Evolutionary conservation across 2,329 filamentous ascomycete species (phyloP).

Genomic region (Lomentospora prolificans): DNA sequence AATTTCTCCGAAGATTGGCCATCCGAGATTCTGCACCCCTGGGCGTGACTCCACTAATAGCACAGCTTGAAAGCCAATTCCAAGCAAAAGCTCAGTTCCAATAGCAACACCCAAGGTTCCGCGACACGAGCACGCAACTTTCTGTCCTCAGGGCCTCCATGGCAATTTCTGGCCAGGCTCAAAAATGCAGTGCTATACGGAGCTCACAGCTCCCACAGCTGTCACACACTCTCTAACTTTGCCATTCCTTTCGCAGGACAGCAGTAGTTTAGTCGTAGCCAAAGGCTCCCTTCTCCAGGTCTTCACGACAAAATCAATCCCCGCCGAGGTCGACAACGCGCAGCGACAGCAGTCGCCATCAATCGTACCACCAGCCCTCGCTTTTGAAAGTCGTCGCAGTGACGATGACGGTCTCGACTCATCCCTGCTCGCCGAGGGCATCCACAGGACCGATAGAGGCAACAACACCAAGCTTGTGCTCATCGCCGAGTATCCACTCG

Average conservation of each 20-base stretch:
- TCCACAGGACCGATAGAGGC: constrained; percentile 52
- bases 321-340: constrained; percentile 48
- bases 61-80: background rate
- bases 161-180: background rate
- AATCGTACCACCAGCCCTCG: constrained; percentile 17
- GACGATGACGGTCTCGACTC: constrained; percentile 56
- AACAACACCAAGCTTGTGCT: constrained; percentile 72
- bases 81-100: background rate
- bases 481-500: constrained; percentile 71
- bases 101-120: background rate
- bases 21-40: background rate
- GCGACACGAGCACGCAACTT: background rate
- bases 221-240: constrained; percentile 80
- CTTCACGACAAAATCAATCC: constrained; percentile 62
- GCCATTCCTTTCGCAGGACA: constrained; percentile 64
- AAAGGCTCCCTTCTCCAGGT: constrained; percentile 90
- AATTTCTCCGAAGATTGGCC: background rate
- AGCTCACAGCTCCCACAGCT: constrained; percentile 87
- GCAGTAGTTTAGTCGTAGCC: constrained; percentile 80
- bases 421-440: constrained; percentile 56
- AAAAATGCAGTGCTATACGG: constrained; percentile 92
- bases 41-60: background rate
- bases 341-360: constrained; percentile 25
- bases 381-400: constrained; percentile 42
- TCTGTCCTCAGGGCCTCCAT: background rate